These are phyloP conservation scores for Corymbia calophylla DNA, from an alignment of 441 rosid species.

Conservation along the genomic window DNA sequence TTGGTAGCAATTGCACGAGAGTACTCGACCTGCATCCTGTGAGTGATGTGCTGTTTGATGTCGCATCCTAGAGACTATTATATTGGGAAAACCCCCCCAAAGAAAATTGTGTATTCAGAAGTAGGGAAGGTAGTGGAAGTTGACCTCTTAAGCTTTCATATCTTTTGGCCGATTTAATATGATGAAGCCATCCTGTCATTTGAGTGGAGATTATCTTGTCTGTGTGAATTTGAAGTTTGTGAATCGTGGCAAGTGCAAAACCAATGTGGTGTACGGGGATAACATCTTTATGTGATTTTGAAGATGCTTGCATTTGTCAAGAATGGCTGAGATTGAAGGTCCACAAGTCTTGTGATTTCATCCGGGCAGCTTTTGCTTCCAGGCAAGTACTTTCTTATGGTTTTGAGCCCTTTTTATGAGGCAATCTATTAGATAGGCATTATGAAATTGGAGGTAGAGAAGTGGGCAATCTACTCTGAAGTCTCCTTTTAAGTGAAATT, in stretches of 20 bases:
- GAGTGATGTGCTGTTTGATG: slow-evolving; percentile 31
- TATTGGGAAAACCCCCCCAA: background rate
- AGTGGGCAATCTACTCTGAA: background rate
- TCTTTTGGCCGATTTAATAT: background rate
- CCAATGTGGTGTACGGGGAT: background rate
- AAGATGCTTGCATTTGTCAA: background rate
- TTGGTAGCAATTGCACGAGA: slow-evolving; percentile 50
- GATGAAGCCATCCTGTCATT: background rate
- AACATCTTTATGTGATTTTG: background rate
- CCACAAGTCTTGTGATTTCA: background rate
- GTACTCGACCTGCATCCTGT: slow-evolving; percentile 42
- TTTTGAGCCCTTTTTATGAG: background rate
- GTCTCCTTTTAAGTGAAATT: background rate
- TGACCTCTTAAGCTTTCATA: background rate
- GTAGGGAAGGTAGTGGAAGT: background rate
- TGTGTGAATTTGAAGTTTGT: background rate
- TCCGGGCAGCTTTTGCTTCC: background rate
- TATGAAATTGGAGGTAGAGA: background rate
- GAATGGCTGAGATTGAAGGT: background rate
- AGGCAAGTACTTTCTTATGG: background rate
- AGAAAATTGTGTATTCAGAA: background rate
- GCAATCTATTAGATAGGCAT: background rate
- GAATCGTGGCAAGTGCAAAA: background rate
- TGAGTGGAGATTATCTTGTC: background rate
- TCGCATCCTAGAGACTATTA: slow-evolving; percentile 21